Conservation (phyloP, 345 rosid species). For the Noccaea bulbosa region DNA sequence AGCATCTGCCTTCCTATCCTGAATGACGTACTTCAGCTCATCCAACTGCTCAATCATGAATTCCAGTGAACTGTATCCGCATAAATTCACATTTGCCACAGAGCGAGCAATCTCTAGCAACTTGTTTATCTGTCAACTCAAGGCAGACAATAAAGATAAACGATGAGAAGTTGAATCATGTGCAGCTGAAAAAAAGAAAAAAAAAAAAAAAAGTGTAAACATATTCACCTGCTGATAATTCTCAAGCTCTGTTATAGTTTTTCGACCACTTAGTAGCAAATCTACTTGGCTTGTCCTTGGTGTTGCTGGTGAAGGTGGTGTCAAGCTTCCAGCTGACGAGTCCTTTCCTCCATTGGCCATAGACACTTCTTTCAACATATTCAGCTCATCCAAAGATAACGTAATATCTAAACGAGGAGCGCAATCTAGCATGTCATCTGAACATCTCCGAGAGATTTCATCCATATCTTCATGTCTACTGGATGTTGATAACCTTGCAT, state of each 20-base stretch:
- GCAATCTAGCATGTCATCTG: slow-evolving; percentile 65
- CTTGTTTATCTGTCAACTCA: slow-evolving; percentile 71
- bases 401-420: slow-evolving; percentile 60
- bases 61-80: slow-evolving; percentile 70
- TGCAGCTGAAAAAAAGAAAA: slow-evolving; percentile 16
- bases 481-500: slow-evolving; percentile 46
- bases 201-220: slow-evolving; percentile 17
- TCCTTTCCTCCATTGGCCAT: slow-evolving; percentile 55
- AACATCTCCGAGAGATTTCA: slow-evolving; percentile 54
- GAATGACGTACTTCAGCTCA: slow-evolving; percentile 85
- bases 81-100: slow-evolving; percentile 69
- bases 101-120: slow-evolving; percentile 74
- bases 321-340: slow-evolving; percentile 80
- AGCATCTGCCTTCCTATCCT: slow-evolving; percentile 95
- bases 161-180: slow-evolving; percentile 12
- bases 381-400: slow-evolving; percentile 56
- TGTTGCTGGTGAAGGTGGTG: slow-evolving; percentile 86
- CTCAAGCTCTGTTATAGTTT: slow-evolving; percentile 81
- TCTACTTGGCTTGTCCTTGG: slow-evolving; percentile 82
- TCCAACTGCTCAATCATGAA: slow-evolving; percentile 77
- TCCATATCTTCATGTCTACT: slow-evolving; percentile 54
- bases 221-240: slow-evolving; percentile 72
- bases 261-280: slow-evolving; percentile 69
- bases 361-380: slow-evolving; percentile 51
- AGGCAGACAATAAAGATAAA: slow-evolving; percentile 9